A percentile compares a stretch with the other conserved stretches of the same genome.
Evolutionary conservation across 23 red algal species (phyloP).

Genomic region (Cyanidiococcus yangmingshanensis): DNA sequence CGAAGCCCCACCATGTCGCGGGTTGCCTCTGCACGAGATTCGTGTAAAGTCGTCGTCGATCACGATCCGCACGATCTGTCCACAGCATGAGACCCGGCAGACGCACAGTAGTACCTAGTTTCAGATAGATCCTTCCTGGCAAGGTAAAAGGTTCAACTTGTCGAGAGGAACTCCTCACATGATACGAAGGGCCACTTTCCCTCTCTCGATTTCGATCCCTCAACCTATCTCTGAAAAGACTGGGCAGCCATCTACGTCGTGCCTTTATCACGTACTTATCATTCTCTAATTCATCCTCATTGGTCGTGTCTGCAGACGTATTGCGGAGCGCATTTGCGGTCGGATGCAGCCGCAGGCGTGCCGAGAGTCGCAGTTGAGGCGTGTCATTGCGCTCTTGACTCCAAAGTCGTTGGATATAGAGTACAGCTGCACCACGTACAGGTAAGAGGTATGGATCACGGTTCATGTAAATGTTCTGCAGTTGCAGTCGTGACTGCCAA

Average conservation of each 20-base stretch:
- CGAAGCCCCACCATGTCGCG: conserved; percentile 12
- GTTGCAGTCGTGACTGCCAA: neutral
- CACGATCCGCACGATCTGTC: neutral
- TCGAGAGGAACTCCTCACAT: neutral
- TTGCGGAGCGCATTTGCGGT: neutral
- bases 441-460: conserved; percentile 6
- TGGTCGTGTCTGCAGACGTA: neutral
- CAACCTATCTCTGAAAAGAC: neutral
- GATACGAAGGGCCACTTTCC: neutral
- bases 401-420: neutral
- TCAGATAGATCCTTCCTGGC: conserved; percentile 4
- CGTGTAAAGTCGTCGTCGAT: neutral
- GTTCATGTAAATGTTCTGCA: neutral
- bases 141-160: neutral
- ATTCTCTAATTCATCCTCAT: neutral
- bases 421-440: neutral
- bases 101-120: neutral
- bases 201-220: neutral
- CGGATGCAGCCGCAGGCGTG: conserved; percentile 11
- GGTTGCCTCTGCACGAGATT: neutral
- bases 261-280: no score
- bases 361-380: neutral
- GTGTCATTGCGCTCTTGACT: neutral
- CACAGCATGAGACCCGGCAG: conserved; percentile 3
- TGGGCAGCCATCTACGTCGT: neutral